A percentile compares a stretch with the other conserved stretches of the same genome.
These are phyloP conservation scores for Haplosporangium gracile DNA, from an alignment of 192 early-diverging fungal genomes.

Conservation along the genomic window DNA sequence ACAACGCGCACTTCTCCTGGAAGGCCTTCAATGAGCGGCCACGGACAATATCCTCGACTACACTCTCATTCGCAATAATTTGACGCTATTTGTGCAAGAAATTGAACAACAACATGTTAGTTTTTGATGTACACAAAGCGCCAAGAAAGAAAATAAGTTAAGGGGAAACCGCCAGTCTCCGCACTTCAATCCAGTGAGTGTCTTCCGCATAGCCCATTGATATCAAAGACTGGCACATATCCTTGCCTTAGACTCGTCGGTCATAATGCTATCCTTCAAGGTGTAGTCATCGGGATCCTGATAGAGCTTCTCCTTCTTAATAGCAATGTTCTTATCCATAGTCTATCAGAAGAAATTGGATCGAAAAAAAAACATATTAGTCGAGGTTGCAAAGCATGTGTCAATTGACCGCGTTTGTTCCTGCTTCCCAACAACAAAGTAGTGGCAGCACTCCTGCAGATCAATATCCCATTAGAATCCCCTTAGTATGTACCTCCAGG, in stretches of 20 bases:
- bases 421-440: background rate
- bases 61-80: conserved; percentile 75
- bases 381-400: background rate
- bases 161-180: too few species aligned
- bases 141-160: background rate
- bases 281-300: conserved; percentile 70
- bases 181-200: too few species aligned
- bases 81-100: conserved; percentile 64
- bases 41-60: conserved; percentile 80
- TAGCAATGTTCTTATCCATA: conserved; percentile 56
- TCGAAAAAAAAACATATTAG: background rate
- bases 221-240: background rate
- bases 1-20: conserved; percentile 73
- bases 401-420: background rate
- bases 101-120: background rate
- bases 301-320: conserved; percentile 62
- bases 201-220: background rate
- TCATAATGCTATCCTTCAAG: conserved; percentile 64
- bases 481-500: conserved; percentile 61
- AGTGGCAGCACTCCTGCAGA: background rate
- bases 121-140: background rate
- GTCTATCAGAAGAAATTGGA: conserved; percentile 16
- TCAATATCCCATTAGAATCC: background rate
- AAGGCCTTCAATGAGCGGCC: conserved; percentile 77
- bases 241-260: conserved; percentile 70